A percentile compares a stretch with the other conserved stretches of the same genome.
These are phyloP conservation scores for Kodamaea leandrae DNA, from an alignment of 805 yeast species.

Conservation along the genomic window DNA sequence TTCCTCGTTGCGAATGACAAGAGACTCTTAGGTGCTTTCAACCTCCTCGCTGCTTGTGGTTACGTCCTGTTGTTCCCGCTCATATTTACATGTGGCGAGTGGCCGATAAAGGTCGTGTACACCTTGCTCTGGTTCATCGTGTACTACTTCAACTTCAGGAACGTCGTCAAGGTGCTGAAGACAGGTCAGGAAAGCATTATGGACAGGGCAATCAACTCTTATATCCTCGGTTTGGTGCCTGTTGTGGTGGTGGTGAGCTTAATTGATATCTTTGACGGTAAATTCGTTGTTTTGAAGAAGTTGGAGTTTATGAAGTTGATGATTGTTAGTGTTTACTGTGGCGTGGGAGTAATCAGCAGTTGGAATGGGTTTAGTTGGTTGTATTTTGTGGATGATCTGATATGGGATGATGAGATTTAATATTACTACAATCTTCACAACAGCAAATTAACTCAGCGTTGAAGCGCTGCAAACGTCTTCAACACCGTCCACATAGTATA, in stretches of 20 bases:
- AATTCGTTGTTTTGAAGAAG: conserved; percentile 51
- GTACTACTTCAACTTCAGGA: conserved; percentile 68
- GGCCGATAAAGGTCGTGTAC: conserved; percentile 70
- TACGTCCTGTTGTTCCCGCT: conserved; percentile 87
- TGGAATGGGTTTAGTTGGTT: conserved; percentile 91
- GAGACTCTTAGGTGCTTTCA: conserved; percentile 67
- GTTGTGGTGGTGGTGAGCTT: conserved; percentile 46
- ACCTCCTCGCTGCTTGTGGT: conserved; percentile 73
- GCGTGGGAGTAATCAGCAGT: conserved; percentile 76
- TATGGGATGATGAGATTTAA: conserved; percentile 45
- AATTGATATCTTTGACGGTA: conserved; percentile 55
- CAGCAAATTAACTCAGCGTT: too few relatives aligned
- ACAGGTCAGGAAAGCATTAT: conserved; percentile 38
- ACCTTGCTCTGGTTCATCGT: conserved; percentile 85
- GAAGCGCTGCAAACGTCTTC: too few relatives aligned
- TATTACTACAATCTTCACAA: too few relatives aligned
- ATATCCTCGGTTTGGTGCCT: conserved; percentile 64
- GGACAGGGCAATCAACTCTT: conserved; percentile 67
- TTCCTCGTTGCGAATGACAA: conserved; percentile 71
- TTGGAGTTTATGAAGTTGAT: conserved; percentile 77
- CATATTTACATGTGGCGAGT: conserved; percentile 74
- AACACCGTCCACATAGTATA: too few relatives aligned
- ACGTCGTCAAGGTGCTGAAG: conserved; percentile 60
- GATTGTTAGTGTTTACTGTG: conserved; percentile 82
- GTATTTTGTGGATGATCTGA: conserved; percentile 75